A percentile compares a stretch with the other conserved stretches of the same genome.
phyloP scores from a whole-genome alignment of 805 yeast genomes.

The Metschnikowia koreensis region DNA sequence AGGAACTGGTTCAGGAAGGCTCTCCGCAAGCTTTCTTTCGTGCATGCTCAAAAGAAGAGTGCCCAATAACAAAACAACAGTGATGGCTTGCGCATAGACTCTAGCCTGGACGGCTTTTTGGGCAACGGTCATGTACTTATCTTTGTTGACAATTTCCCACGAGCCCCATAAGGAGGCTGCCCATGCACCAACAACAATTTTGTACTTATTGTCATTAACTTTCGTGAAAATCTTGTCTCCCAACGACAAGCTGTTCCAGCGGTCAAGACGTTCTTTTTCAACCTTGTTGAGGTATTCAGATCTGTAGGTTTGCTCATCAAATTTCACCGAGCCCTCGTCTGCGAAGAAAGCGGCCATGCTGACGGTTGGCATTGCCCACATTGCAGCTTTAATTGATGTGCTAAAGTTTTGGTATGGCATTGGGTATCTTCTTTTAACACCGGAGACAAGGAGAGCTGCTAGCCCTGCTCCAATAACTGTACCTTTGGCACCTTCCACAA shows the following conservation, averaged over 20 bases:
- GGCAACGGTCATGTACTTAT: slow-evolving; percentile 67
- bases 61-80: slow-evolving; percentile 67
- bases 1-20: slow-evolving; percentile 33
- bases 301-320: slow-evolving; percentile 62
- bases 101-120: slow-evolving; percentile 87
- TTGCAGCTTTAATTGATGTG: slow-evolving; percentile 53
- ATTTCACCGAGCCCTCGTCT: slow-evolving; percentile 66
- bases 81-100: slow-evolving; percentile 85
- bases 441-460: slow-evolving; percentile 54
- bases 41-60: slow-evolving; percentile 65
- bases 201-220: slow-evolving; percentile 57
- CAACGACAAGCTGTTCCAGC: slow-evolving; percentile 51
- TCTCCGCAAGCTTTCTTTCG: slow-evolving; percentile 52
- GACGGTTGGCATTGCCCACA: slow-evolving; percentile 67
- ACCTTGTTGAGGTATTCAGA: slow-evolving; percentile 41
- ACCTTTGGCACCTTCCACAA: slow-evolving; percentile 63
- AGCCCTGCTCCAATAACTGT: slow-evolving; percentile 52
- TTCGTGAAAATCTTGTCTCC: slow-evolving; percentile 50
- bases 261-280: slow-evolving; percentile 45
- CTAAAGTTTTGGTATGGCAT: slow-evolving; percentile 44
- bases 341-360: slow-evolving; percentile 60
- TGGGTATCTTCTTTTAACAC: slow-evolving; percentile 35
- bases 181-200: slow-evolving; percentile 71
- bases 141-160: slow-evolving; percentile 70
- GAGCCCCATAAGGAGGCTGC: slow-evolving; percentile 79